Evolutionary conservation across 2,329 filamentous ascomycete species (phyloP).

Genomic region (Samsoniella hepiali): DNA sequence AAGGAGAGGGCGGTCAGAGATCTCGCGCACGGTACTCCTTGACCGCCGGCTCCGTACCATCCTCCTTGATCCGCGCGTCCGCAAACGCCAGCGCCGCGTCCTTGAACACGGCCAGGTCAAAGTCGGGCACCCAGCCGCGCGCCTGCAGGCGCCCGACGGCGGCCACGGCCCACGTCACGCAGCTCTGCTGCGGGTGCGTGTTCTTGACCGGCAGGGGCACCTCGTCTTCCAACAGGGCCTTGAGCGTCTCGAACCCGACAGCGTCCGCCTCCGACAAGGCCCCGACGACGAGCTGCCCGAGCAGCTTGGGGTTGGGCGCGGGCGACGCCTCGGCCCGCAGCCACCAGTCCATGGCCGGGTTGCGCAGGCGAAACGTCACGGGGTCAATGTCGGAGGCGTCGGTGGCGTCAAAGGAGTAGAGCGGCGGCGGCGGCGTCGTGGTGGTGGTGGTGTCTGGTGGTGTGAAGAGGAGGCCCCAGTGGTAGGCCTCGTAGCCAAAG

Average conservation of each 20-base stretch:
- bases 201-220: slow-evolving; percentile 31
- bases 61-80: slow-evolving; percentile 27
- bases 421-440: background rate
- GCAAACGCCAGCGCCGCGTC: slow-evolving; percentile 29
- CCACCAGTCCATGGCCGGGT: slow-evolving; percentile 34
- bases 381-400: slow-evolving; percentile 31
- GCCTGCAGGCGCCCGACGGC: slow-evolving; percentile 28
- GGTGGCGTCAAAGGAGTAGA: slow-evolving; percentile 29
- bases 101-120: slow-evolving; percentile 29
- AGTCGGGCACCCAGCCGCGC: slow-evolving; percentile 25
- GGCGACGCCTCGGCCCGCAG: slow-evolving; percentile 24
- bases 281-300: slow-evolving; percentile 30
- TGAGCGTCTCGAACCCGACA: slow-evolving; percentile 21
- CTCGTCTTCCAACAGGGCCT: slow-evolving; percentile 22
- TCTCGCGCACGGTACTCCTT: background rate
- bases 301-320: slow-evolving; percentile 24
- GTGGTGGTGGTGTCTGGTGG: slow-evolving; percentile 5
- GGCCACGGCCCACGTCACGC: slow-evolving; percentile 32
- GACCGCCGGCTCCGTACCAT: slow-evolving; percentile 1
- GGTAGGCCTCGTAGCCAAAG: slow-evolving; percentile 31
- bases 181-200: slow-evolving; percentile 33
- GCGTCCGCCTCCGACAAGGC: slow-evolving; percentile 23
- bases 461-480: slow-evolving; percentile 32
- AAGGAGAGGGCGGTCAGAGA: background rate
- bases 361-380: slow-evolving; percentile 30